Evolutionary conservation across 495 filamentous ascomycete species (phyloP), one percentile per base, ranked within the genome.

Genomic region (Podospora anserina): DNA sequence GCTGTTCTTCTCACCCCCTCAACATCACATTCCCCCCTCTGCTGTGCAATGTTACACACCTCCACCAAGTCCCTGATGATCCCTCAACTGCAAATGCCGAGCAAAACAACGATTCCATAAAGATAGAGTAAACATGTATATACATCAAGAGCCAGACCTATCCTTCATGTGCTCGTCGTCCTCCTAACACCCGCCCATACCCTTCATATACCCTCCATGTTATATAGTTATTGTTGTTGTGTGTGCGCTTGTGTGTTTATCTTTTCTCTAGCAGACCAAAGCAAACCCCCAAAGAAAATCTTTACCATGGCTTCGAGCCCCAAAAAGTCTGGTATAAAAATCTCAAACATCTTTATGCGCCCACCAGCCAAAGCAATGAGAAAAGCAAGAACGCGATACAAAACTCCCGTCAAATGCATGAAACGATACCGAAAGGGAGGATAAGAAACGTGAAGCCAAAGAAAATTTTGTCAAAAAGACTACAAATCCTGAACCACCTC

Each of bases 401-500:
- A 28, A 60, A 27, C 23, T 18, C 59, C 59, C 6, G 27, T 61
- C 7, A 30, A 61, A 61, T 61, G 59, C 59, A 61, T 58, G 55
- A 7, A 9, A 26, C 19, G 55, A 7, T 2, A 15, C 19, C 54
- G 54, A 18, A 19, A 58, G 55, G 23, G 5, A 58, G 4, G 5
- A 58, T 19, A 26, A 58, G 55, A 19, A 26, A 23, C 15, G 54
- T 9, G 54, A 56, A 56, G 5, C 7, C n/a, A 19, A 58, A 23
- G 6, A 0, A 58, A 58, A 58, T 5, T 5, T 11, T 11, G 5
- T 39, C 28, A 28, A 65, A 9, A n/a, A 56, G 20, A 60, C 49
- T 9, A 16, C 30, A 32, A 32, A 32, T 32, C 30, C 30, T 32
- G 15, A n/a, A 16, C 19, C 1, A 7, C 9, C 69, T 78, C 72